Evolutionary conservation across 2,329 filamentous ascomycete species (phyloP).

Genomic region (Clarireedia paspali): DNA sequence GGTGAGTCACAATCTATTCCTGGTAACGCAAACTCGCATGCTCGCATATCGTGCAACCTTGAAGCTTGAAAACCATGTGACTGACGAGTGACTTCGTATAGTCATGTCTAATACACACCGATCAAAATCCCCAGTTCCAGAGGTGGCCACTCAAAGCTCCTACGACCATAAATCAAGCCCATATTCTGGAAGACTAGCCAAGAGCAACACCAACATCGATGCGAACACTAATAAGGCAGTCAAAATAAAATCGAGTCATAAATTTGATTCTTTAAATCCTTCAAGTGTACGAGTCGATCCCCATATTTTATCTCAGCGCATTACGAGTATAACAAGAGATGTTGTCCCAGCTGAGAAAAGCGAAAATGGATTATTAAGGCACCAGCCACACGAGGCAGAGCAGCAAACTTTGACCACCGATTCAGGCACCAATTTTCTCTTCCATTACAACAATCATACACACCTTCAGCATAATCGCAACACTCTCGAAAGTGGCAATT

Average conservation of each 20-base stretch:
- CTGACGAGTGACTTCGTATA: neutral
- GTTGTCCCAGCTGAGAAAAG: neutral
- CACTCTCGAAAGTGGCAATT: constrained; percentile 5
- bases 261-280: neutral
- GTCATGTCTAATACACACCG: neutral
- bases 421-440: neutral
- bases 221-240: neutral
- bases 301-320: neutral
- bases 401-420: neutral
- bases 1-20: constrained; percentile 7
- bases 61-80: neutral
- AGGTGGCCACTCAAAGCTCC: neutral
- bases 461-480: constrained; percentile 1
- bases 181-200: neutral
- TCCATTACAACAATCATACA: neutral
- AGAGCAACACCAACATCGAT: neutral
- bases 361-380: neutral
- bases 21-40: neutral
- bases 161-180: neutral
- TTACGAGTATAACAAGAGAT: constrained; percentile 1
- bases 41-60: no score
- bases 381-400: neutral
- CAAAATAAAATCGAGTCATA: constrained; percentile 2
- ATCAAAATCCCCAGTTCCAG: neutral
- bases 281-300: neutral